A percentile compares a stretch with the other conserved stretches of the same genome.
These are phyloP conservation scores for Microthlaspi erraticum DNA, from an alignment of 345 rosid genomes.

Conservation along the genomic window DNA sequence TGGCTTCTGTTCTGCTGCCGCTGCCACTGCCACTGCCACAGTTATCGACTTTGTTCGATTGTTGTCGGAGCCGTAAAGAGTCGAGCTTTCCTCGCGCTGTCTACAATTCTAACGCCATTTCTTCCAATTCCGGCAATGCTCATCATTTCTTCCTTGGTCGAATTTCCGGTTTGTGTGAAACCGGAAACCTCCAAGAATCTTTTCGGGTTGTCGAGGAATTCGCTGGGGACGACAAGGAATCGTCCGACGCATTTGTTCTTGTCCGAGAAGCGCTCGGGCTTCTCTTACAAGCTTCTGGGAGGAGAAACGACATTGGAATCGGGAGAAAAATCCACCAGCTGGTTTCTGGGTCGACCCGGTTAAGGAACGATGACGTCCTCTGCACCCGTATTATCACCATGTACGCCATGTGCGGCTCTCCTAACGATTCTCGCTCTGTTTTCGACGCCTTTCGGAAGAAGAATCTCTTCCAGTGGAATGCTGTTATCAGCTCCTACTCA, in stretches of 20 bases:
- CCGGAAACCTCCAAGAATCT: constrained; percentile 52
- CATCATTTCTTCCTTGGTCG: constrained; percentile 41
- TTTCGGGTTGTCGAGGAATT: constrained; percentile 38
- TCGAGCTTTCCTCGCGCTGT: constrained; percentile 22
- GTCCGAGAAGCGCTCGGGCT: constrained; percentile 55
- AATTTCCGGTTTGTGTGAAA: constrained; percentile 49
- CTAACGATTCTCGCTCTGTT: constrained; percentile 52
- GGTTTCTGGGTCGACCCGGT: constrained; percentile 50
- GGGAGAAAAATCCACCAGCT: constrained; percentile 59
- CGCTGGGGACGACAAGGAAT: constrained; percentile 34
- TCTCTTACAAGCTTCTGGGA: constrained; percentile 59
- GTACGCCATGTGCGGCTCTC: constrained; percentile 64
- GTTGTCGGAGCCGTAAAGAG: constrained; percentile 24
- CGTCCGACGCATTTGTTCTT: constrained; percentile 33
- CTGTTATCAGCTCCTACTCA: constrained; percentile 62
- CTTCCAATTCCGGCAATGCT: constrained; percentile 28
- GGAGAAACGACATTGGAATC: constrained; percentile 48
- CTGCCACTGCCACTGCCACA: constrained; percentile 34
- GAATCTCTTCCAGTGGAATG: constrained; percentile 76
- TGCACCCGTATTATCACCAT: constrained; percentile 59
- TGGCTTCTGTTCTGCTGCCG: constrained; percentile 24
- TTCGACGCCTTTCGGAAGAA: constrained; percentile 52
- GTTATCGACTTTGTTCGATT: constrained; percentile 1
- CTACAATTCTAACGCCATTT: constrained; percentile 18
- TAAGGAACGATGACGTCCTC: constrained; percentile 55